These are phyloP conservation scores for Russula emetica DNA, from an alignment of 768 basidiomycete genomes.

Conservation along the genomic window DNA sequence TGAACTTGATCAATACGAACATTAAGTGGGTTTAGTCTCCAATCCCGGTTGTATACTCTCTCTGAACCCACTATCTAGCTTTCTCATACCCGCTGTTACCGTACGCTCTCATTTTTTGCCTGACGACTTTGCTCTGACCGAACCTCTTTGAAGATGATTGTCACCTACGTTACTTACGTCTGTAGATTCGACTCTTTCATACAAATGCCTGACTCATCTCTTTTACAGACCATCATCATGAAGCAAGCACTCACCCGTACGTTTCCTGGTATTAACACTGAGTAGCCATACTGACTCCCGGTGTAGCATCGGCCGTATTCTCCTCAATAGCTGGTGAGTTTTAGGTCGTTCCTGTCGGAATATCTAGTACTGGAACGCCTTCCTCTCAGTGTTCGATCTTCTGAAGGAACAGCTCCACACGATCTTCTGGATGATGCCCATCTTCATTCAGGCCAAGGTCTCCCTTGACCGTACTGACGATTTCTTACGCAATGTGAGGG, in stretches of 20 bases:
- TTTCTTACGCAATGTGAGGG: slow-evolving; percentile 37
- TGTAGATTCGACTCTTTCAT: neutral
- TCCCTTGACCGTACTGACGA: slow-evolving; percentile 40
- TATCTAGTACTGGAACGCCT: neutral
- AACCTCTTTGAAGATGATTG: slow-evolving; percentile 33
- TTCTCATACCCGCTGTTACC: slow-evolving; percentile 38
- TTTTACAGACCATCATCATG: slow-evolving; percentile 34
- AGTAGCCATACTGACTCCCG: neutral
- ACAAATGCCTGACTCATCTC: neutral
- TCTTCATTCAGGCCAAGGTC: slow-evolving; percentile 36
- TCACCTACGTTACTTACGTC: slow-evolving; percentile 36
- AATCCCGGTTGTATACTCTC: neutral
- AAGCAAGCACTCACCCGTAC: slow-evolving; percentile 34
- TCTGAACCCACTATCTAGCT: slow-evolving; percentile 29
- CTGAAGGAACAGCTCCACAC: slow-evolving; percentile 35
- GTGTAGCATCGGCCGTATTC: slow-evolving; percentile 33
- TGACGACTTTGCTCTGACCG: neutral
- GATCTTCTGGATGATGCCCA: slow-evolving; percentile 31
- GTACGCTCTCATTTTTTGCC: slow-evolving; percentile 19
- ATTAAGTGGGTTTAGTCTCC: slow-evolving; percentile 32
- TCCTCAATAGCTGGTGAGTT: slow-evolving; percentile 30
- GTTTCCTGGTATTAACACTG: neutral
- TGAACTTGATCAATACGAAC: slow-evolving; percentile 35
- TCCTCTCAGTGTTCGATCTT: slow-evolving; percentile 39
- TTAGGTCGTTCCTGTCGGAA: neutral